Conservation (phyloP, 345 rosid species). For the Eucalyptus cladocalyx region DNA sequence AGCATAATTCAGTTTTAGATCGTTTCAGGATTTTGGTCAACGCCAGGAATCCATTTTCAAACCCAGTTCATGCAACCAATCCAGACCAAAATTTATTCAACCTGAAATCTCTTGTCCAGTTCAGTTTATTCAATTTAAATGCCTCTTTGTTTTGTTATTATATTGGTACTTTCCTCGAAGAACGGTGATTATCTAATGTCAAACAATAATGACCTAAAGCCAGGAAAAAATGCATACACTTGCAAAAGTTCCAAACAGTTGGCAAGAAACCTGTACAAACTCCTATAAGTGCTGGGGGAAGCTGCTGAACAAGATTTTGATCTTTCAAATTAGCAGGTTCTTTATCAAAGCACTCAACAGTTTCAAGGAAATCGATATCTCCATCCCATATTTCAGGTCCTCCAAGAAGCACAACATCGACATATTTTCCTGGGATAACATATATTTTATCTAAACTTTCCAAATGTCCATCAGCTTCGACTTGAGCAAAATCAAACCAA, state of each 20-base stretch:
- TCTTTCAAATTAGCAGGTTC: slow-evolving; percentile 16
- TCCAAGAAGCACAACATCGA: slow-evolving; percentile 64
- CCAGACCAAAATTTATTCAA: background rate
- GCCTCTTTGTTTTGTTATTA: background rate
- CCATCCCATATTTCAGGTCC: slow-evolving; percentile 84
- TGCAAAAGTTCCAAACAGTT: slow-evolving; percentile 52
- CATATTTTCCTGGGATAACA: slow-evolving; percentile 77
- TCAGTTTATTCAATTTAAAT: background rate
- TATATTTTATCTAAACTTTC: slow-evolving; percentile 39
- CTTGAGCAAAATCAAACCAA: slow-evolving; percentile 42
- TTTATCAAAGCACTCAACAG: slow-evolving; percentile 34
- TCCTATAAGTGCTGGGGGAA: slow-evolving; percentile 23
- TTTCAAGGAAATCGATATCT: slow-evolving; percentile 40
- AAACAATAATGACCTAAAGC: background rate
- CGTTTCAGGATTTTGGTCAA: background rate
- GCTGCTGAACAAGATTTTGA: slow-evolving; percentile 24
- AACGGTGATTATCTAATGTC: background rate
- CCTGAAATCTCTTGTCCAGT: background rate
- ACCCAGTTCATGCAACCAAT: background rate
- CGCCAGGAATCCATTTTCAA: background rate
- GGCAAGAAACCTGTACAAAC: slow-evolving; percentile 49
- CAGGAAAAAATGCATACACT: slow-evolving; percentile 11
- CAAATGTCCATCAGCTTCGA: slow-evolving; percentile 23
- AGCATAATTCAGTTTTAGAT: background rate
- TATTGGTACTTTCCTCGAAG: background rate